A percentile compares a stretch with the other conserved stretches of the same genome.
phyloP scores from a whole-genome alignment of 306 rosid species.

The Herpetospermum pedunculosum region DNA sequence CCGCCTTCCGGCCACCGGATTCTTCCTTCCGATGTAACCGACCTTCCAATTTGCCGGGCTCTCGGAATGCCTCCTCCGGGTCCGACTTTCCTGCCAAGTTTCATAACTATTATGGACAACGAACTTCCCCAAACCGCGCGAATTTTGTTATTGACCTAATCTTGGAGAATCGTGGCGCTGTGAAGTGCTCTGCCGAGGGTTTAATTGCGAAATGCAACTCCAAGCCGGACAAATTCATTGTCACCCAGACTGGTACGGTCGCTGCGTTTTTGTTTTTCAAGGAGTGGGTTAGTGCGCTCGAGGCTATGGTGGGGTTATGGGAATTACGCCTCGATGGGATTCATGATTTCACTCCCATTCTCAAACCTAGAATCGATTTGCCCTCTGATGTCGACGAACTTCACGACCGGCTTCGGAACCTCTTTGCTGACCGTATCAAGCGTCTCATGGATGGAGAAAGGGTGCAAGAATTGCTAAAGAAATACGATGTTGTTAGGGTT shows the following conservation, averaged over 20 bases:
- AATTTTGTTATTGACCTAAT: constrained; percentile 37
- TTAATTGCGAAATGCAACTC: constrained; percentile 29
- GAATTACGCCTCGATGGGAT: constrained; percentile 30
- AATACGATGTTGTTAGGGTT: constrained; percentile 12
- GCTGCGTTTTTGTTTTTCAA: constrained; percentile 32
- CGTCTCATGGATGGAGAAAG: constrained; percentile 41
- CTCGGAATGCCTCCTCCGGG: background rate
- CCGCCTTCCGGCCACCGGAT: constrained; percentile 1
- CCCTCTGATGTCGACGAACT: constrained; percentile 42
- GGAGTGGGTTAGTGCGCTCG: constrained; percentile 43
- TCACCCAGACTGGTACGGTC: constrained; percentile 4
- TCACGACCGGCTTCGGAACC: constrained; percentile 20
- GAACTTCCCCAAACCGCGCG: background rate
- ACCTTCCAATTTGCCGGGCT: background rate
- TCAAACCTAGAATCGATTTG: constrained; percentile 16
- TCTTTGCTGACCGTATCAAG: constrained; percentile 33
- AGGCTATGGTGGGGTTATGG: constrained; percentile 55
- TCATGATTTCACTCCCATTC: constrained; percentile 38
- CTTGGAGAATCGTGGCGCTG: constrained; percentile 4
- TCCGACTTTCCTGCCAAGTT: background rate
- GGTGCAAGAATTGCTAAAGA: constrained; percentile 33
- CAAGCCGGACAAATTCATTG: constrained; percentile 14
- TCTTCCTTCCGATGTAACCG: background rate
- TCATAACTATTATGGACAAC: background rate
- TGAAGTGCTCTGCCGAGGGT: constrained; percentile 11